These are phyloP conservation scores for Phialemoniopsis sp. DNA, from an alignment of 2,329 filamentous ascomycete species.

Conservation along the genomic window DNA sequence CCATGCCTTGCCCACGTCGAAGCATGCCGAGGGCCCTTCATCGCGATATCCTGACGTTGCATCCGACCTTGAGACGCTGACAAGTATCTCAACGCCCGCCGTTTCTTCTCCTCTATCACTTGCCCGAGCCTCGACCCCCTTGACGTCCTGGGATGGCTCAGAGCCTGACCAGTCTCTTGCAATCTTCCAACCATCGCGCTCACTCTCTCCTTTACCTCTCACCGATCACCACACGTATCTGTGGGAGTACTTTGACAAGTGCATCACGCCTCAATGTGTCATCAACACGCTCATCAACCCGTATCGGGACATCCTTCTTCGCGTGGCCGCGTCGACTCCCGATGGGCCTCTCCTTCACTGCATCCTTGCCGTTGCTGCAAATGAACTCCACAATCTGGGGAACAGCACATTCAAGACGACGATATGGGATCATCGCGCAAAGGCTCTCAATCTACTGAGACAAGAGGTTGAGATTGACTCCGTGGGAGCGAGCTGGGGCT, in stretches of 20 bases:
- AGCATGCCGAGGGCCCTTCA: too few relatives aligned
- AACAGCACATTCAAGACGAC: conserved; percentile 10
- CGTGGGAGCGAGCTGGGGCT: too few relatives aligned
- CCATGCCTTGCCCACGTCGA: not conserved
- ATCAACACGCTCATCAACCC: conserved; percentile 16
- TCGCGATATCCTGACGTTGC: not conserved
- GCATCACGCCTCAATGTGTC: conserved; percentile 17
- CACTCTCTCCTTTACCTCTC: conserved; percentile 10
- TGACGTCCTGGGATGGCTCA: not conserved
- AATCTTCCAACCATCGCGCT: too few relatives aligned
- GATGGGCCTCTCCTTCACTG: conserved; percentile 19
- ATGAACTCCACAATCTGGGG: conserved; percentile 18
- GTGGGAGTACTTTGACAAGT: conserved; percentile 18
- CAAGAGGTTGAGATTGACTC: conserved; percentile 4
- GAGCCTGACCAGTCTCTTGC: too few relatives aligned
- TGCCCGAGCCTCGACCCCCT: not conserved
- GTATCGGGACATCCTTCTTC: conserved; percentile 18
- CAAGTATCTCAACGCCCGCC: not conserved
- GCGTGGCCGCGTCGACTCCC: conserved; percentile 13
- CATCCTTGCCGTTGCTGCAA: conserved; percentile 19
- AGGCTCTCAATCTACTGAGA: conserved; percentile 12
- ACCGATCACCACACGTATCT: conserved; percentile 12
- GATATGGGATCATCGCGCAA: conserved; percentile 14
- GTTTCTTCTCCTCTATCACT: not conserved
- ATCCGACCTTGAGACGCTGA: not conserved